Evolutionary conservation across 2,329 filamentous ascomycete genomes (phyloP), one percentile per base, ranked within the genome.

Genomic region (Alternaria longipes): DNA sequence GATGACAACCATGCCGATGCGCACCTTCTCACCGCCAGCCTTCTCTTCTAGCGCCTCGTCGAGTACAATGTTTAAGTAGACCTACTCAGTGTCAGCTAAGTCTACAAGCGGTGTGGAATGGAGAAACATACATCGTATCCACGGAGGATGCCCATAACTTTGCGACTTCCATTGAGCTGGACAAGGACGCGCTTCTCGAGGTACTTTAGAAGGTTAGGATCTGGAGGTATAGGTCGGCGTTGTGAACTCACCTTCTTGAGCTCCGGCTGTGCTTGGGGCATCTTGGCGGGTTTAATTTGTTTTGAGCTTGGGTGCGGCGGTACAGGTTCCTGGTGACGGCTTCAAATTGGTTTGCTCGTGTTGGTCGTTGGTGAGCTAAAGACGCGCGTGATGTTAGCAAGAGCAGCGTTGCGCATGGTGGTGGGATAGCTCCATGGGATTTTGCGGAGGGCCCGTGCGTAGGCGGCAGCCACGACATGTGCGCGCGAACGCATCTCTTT

Each of bases 151-250:
- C 96, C 95, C 79, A 97, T 93, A 64, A 99, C 94, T 82, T 97
- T 98, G 80, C 95, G 91, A 81, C 94, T 97, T 77, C 95, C 95
- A 82, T 99, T 99, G 56, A 99, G 85, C 81, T 99, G 94, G 70
- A 98, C 93, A 81, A 97, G 97, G 77, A 99, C 88, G 82, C 94
- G 89, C 89, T 99, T 99, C 86, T 99, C 95, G 82, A 99, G 93
- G 82, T 99, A 99, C 95, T 99, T 74, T 51, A 53, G 7, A 20
- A 56, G 8, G 67, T 79, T 64, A 79, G 70, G 28, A 42, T 41
- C 16, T 24, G 44, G 55, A 22, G 56, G 34, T 34, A 41, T 32
- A 12, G 8, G 20, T 41, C 11, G 14, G 28, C 22, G 24, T 38
- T 26, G 53, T 9, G 11, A 30, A 57, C 68, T 77, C 82, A 96